Evolutionary conservation across 192 early-diverging fungal genomes (phyloP).

Genomic region (Linnemannia zychae): DNA sequence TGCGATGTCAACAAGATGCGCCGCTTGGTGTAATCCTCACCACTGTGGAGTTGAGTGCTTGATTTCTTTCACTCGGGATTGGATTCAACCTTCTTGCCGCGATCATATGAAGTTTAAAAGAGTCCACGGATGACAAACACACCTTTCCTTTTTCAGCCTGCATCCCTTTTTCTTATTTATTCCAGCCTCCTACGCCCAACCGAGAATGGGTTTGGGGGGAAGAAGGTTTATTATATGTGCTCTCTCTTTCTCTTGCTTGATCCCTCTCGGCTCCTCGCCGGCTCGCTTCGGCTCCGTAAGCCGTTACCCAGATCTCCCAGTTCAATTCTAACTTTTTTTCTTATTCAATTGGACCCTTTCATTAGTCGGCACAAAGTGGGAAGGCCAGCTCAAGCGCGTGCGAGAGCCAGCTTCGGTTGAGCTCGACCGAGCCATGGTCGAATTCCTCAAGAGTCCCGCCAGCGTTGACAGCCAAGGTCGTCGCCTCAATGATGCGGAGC

Average conservation of each 20-base stretch:
- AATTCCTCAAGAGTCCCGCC: constrained; percentile 47
- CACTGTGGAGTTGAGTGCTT: neutral
- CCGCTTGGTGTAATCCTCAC: no score
- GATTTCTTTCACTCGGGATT: constrained; percentile 1
- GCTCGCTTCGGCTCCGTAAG: constrained; percentile 36
- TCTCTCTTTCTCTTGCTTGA: neutral
- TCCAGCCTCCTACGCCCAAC: neutral
- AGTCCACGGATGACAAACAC: neutral
- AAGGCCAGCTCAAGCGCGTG: constrained; percentile 57
- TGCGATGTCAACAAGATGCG: neutral
- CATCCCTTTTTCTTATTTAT: neutral
- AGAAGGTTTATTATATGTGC: neutral
- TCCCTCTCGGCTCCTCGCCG: constrained; percentile 7
- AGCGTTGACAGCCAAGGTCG: constrained; percentile 52
- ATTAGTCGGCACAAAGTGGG: constrained; percentile 41
- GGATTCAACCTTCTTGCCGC: constrained; percentile 20
- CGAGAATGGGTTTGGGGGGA: neutral
- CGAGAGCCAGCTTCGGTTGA: constrained; percentile 56
- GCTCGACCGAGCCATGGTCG: constrained; percentile 57
- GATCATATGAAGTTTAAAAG: constrained; percentile 22
- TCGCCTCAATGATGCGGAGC: constrained; percentile 51
- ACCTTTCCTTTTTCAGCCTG: constrained; percentile 20
- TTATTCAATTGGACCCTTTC: neutral
- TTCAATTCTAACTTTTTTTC: neutral
- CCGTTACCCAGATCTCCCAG: neutral